Conservation (phyloP, 2,329 filamentous ascomycete species). For the Trichoderma sp. region DNA sequence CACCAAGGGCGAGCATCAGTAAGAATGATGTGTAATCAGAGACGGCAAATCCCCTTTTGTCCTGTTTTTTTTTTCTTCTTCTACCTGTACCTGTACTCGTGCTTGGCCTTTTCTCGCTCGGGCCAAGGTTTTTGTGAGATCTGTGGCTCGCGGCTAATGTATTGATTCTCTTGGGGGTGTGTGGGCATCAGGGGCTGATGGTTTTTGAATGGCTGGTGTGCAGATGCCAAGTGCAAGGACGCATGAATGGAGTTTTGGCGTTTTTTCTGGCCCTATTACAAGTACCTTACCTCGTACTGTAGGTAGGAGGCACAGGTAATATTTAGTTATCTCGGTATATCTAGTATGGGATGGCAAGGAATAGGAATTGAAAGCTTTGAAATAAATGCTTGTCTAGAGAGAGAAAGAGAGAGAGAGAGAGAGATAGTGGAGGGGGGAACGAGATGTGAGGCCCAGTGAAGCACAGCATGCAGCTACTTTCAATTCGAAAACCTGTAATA, state of each 20-base stretch:
- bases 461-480: background rate
- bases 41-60: background rate
- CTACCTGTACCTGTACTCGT: background rate
- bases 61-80: background rate
- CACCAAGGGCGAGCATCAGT: conserved; percentile 22
- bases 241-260: conserved; percentile 17
- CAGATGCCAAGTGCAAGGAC: background rate
- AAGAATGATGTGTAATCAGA: background rate
- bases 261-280: background rate
- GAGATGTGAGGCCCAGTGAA: background rate
- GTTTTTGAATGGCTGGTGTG: background rate
- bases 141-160: background rate
- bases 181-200: background rate
- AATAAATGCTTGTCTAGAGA: background rate
- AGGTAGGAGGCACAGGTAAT: background rate
- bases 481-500: background rate
- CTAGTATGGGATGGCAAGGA: background rate
- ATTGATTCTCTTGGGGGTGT: background rate
- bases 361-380: background rate
- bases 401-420: background rate
- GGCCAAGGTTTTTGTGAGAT: background rate
- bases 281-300: background rate
- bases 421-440: background rate
- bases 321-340: background rate
- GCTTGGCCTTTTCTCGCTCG: background rate